Evolutionary conservation across 768 basidiomycete species (phyloP).

Genomic region (Chalciporus piperatus): DNA sequence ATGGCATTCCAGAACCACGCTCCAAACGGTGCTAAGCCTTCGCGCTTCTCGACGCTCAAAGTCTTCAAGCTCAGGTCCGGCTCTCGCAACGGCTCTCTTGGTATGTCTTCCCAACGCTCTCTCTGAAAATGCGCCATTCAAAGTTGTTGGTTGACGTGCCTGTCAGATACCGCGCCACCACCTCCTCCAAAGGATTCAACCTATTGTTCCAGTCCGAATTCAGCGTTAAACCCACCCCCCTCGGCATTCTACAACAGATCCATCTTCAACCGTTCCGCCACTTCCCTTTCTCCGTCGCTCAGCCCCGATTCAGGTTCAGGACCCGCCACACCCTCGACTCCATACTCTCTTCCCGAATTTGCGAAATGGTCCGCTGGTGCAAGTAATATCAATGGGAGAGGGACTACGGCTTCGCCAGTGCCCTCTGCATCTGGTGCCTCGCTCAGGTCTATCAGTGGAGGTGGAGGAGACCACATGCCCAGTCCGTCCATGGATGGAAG

Average conservation of each 20-base stretch:
- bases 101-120: neutral
- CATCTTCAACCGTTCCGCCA: constrained; percentile 42
- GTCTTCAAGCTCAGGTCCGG: constrained; percentile 38
- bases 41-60: constrained; percentile 41
- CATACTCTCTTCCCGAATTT: constrained; percentile 10
- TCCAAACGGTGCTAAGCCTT: constrained; percentile 19
- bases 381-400: constrained; percentile 10
- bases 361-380: neutral
- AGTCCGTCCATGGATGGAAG: constrained; percentile 23
- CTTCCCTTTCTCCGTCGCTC: constrained; percentile 44
- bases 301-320: constrained; percentile 15
- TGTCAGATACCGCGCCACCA: constrained; percentile 32
- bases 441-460: constrained; percentile 12
- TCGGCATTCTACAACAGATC: constrained; percentile 27
- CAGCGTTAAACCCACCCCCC: constrained; percentile 10
- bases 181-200: constrained; percentile 64
- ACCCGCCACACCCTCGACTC: constrained; percentile 22
- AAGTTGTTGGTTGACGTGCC: neutral
- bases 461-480: constrained; percentile 3
- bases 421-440: constrained; percentile 20
- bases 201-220: constrained; percentile 32
- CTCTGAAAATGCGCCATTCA: neutral
- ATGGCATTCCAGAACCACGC: constrained; percentile 4
- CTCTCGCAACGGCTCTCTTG: constrained; percentile 1
- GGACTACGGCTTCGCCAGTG: constrained; percentile 11